Evolutionary conservation across 1,284 basidiomycete genomes (phyloP).

Genomic region (Malassezia arunalokei): DNA sequence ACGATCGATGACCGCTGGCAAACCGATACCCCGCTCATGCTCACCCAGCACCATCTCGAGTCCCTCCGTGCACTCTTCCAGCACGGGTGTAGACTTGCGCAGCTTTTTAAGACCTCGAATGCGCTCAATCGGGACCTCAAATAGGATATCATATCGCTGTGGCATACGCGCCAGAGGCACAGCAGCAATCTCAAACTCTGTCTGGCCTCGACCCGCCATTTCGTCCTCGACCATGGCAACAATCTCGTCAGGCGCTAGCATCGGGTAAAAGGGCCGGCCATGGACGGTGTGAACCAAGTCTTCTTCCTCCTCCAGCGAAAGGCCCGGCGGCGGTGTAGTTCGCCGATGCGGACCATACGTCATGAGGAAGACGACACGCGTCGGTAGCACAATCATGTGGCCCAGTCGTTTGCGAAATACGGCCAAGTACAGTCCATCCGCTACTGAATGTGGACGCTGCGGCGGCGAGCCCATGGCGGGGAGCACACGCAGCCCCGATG

Average conservation of each 20-base stretch:
- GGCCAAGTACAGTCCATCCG: slow-evolving; percentile 8
- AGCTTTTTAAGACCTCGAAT: slow-evolving; percentile 9
- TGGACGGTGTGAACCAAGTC: slow-evolving; percentile 3
- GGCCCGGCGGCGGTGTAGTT: neutral
- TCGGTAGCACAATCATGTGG: slow-evolving; percentile 13
- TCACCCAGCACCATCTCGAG: slow-evolving; percentile 10
- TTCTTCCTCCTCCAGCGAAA: neutral
- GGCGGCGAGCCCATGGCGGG: too few relatives aligned
- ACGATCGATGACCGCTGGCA: slow-evolving; percentile 8
- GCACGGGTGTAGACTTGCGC: slow-evolving; percentile 11
- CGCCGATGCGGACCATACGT: slow-evolving; percentile 4
- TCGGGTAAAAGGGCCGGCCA: slow-evolving; percentile 10
- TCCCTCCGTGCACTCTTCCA: slow-evolving; percentile 11
- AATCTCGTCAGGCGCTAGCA: neutral
- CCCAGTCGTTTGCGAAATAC: slow-evolving; percentile 15
- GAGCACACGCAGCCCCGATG: neutral
- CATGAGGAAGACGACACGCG: slow-evolving; percentile 11
- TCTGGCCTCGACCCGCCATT: neutral
- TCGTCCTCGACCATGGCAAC: slow-evolving; percentile 4
- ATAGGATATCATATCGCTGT: neutral
- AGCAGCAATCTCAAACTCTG: neutral
- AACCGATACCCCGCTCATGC: neutral
- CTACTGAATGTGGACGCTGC: neutral
- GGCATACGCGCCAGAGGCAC: neutral
- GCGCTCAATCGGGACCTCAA: slow-evolving; percentile 1